These are phyloP conservation scores for Suillus bovinus DNA, from an alignment of 768 basidiomycete species.

Conservation along the genomic window DNA sequence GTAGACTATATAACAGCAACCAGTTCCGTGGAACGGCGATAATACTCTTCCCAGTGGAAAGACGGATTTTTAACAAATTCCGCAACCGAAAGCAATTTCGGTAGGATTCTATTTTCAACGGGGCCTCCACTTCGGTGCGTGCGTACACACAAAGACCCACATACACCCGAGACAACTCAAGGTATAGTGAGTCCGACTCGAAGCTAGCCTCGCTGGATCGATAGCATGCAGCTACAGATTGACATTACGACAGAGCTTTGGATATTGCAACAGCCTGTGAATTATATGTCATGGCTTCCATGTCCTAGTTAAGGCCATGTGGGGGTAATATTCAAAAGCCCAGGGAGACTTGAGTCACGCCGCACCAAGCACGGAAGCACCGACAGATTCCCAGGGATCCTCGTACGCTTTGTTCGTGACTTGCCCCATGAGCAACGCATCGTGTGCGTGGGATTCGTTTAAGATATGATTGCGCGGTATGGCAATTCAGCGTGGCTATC, in stretches of 20 bases:
- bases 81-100: background rate
- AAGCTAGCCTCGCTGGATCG: conserved; percentile 2
- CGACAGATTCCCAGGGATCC: conserved; percentile 10
- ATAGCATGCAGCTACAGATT: background rate
- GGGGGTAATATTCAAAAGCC: background rate
- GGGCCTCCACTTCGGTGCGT: conserved; percentile 9
- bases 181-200: conserved; percentile 4
- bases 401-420: conserved; percentile 11
- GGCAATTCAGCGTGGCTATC: background rate
- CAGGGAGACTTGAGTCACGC: conserved; percentile 7
- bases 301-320: background rate
- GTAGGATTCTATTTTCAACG: background rate
- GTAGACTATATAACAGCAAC: too few relatives aligned
- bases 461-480: background rate
- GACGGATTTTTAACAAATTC: background rate
- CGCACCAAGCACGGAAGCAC: conserved; percentile 16
- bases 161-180: conserved; percentile 1
- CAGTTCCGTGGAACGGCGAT: background rate
- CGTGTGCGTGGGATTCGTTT: background rate
- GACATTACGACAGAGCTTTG: background rate
- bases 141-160: conserved; percentile 8
- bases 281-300: background rate
- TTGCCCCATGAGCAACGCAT: conserved; percentile 5
- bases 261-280: background rate
- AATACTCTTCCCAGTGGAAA: background rate